Conservation (phyloP, 164 flowering plant genomes). For the Annona squamosa region DNA sequence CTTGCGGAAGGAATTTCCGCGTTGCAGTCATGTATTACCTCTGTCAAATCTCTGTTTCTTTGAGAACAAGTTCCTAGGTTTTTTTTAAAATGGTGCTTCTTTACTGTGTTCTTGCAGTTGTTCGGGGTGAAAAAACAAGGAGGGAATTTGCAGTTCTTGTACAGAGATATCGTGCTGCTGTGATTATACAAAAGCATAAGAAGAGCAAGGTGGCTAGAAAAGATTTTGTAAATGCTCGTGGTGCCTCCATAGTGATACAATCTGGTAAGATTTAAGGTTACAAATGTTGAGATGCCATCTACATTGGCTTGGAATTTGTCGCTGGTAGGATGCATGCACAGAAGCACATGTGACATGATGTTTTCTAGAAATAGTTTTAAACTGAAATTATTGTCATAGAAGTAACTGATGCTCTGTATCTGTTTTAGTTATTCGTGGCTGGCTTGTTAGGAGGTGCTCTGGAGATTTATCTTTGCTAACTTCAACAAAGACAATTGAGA, state of each 20-base stretch:
- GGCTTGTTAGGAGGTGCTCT: conserved; percentile 91
- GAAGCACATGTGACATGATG: no score
- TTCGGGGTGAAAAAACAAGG: conserved; percentile 72
- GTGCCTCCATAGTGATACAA: conserved; percentile 68
- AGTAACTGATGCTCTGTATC: neutral
- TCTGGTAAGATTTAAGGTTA: conserved; percentile 48
- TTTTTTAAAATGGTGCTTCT: neutral
- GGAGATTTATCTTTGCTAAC: conserved; percentile 50
- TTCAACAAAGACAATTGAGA: conserved; percentile 26
- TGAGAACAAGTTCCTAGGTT: neutral
- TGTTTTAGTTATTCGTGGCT: conserved; percentile 81
- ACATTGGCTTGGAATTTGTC: neutral
- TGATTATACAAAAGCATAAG: conserved; percentile 52
- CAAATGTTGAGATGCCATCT: neutral
- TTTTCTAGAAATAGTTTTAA: neutral
- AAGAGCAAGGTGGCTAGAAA: conserved; percentile 43
- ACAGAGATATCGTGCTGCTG: conserved; percentile 66
- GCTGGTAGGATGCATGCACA: no score
- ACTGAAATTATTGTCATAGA: neutral
- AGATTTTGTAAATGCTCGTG: conserved; percentile 25
- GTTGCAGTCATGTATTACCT: conserved; percentile 75
- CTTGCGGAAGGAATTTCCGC: conserved; percentile 55
- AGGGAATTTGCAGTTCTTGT: conserved; percentile 43
- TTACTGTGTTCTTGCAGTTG: conserved; percentile 41
- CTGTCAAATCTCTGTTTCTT: conserved; percentile 8